phyloP scores from a whole-genome alignment of 169 alveolate species.

The Plasmodium berghei region DNA sequence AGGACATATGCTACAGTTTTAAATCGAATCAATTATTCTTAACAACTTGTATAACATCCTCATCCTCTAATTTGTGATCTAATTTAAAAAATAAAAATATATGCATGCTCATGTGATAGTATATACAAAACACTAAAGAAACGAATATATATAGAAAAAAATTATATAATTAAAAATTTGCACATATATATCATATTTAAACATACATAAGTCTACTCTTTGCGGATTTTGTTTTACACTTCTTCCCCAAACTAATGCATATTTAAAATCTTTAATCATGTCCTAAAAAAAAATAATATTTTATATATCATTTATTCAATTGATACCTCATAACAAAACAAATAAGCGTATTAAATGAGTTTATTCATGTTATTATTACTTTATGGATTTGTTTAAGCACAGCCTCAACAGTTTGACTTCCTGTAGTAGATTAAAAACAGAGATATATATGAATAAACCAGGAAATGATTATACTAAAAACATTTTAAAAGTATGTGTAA shows the following conservation, averaged over 20 bases:
- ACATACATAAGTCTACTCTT: slow-evolving; percentile 92
- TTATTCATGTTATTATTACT: slow-evolving; percentile 28
- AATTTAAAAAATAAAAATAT: slow-evolving; percentile 22
- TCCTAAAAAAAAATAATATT: slow-evolving; percentile 68
- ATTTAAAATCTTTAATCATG: slow-evolving; percentile 90
- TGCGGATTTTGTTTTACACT: slow-evolving; percentile 97
- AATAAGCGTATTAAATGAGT: slow-evolving; percentile 48
- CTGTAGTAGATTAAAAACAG: slow-evolving; percentile 23
- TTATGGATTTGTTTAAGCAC: slow-evolving; percentile 81
- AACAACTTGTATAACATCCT: slow-evolving; percentile 87
- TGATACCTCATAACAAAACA: slow-evolving; percentile 3
- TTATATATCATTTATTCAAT: slow-evolving; percentile 17
- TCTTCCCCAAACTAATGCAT: slow-evolving; percentile 98
- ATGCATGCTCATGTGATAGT: not conserved
- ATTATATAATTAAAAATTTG: not conserved
- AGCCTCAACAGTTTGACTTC: slow-evolving; percentile 79
- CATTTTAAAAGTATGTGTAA: not conserved
- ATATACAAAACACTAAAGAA: not conserved
- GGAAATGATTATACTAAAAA: not conserved
- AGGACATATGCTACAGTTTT: not conserved
- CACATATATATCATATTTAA: slow-evolving; percentile 1
- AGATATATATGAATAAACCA: slow-evolving; percentile 1
- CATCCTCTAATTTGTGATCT: slow-evolving; percentile 86
- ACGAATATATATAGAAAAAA: not conserved
- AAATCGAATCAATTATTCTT: slow-evolving; percentile 75